Conservation (phyloP, 2,329 filamentous ascomycete genomes). For the Sclerotinia nivalis region DNA sequence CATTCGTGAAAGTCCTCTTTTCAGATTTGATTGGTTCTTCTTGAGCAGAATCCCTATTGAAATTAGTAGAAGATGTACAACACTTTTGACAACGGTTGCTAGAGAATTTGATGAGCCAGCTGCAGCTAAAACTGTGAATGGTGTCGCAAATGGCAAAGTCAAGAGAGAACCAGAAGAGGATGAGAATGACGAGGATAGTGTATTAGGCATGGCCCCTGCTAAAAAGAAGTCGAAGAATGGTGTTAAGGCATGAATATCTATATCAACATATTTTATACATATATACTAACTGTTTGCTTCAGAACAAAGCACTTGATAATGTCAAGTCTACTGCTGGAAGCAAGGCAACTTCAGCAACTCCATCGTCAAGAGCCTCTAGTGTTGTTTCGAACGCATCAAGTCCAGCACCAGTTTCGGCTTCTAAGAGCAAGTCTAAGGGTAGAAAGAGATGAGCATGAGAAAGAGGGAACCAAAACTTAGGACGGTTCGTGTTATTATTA, state of each 20-base stretch:
- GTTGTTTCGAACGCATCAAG: slow-evolving; percentile 73
- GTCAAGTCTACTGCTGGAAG: slow-evolving; percentile 71
- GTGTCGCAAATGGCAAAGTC: slow-evolving; percentile 61
- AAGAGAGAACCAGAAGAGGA: slow-evolving; percentile 80
- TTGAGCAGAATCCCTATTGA: slow-evolving; percentile 90
- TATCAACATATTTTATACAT: neutral
- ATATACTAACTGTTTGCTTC: slow-evolving; percentile 27
- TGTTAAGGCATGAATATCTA: slow-evolving; percentile 58
- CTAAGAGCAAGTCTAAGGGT: slow-evolving; percentile 50
- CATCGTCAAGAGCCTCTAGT: slow-evolving; percentile 78
- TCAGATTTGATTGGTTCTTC: slow-evolving; percentile 99
- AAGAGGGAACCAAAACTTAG: neutral
- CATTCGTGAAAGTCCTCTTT: slow-evolving; percentile 89
- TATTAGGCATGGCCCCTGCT: slow-evolving; percentile 76
- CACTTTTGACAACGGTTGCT: slow-evolving; percentile 88
- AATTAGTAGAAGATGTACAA: slow-evolving; percentile 88
- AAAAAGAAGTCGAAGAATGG: slow-evolving; percentile 95
- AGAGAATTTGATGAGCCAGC: slow-evolving; percentile 81
- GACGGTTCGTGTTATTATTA: slow-evolving; percentile 15
- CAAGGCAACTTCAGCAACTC: slow-evolving; percentile 73
- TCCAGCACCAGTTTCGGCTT: slow-evolving; percentile 42
- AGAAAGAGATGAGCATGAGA: slow-evolving; percentile 50
- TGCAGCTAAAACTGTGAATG: slow-evolving; percentile 53
- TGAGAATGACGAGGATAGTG: slow-evolving; percentile 79
- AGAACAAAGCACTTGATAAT: slow-evolving; percentile 94